Percentiles rank a stretch among this genome's conserved stretches.
These are phyloP conservation scores for Bruguiera sexangula DNA, from an alignment of 345 rosid genomes.

Conservation along the genomic window DNA sequence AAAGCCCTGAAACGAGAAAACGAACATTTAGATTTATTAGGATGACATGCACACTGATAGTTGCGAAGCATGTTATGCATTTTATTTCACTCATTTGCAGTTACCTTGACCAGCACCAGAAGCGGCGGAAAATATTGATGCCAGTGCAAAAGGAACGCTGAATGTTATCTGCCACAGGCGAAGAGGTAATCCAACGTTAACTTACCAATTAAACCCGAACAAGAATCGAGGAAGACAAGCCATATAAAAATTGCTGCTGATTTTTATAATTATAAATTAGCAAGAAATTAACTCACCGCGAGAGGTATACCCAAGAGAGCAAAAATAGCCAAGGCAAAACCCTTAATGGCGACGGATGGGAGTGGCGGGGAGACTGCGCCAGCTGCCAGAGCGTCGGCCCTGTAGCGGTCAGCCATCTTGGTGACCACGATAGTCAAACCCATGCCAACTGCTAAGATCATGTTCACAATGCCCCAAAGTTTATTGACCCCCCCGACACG, in stretches of 20 bases:
- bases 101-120: slow-evolving; percentile 88
- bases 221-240: no score
- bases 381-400: not conserved
- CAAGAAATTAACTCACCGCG: slow-evolving; percentile 42
- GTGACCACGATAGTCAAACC: slow-evolving; percentile 48
- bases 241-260: not conserved
- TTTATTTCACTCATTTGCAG: not conserved
- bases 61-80: not conserved
- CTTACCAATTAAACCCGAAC: no score
- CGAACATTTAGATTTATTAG: not conserved
- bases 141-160: slow-evolving; percentile 88
- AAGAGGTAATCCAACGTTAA: not conserved
- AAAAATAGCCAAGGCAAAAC: slow-evolving; percentile 55
- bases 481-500: slow-evolving; percentile 50
- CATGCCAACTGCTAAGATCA: slow-evolving; percentile 59
- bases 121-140: slow-evolving; percentile 62
- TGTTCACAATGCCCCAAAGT: slow-evolving; percentile 71
- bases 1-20: slow-evolving; percentile 49
- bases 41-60: not conserved
- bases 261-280: not conserved
- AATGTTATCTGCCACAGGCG: slow-evolving; percentile 52
- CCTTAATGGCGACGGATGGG: slow-evolving; percentile 49
- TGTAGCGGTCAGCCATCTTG: slow-evolving; percentile 49
- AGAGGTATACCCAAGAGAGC: slow-evolving; percentile 72
- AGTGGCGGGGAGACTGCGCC: slow-evolving; percentile 2